These are phyloP conservation scores for Massariosphaeria phaeospora DNA, from an alignment of 495 filamentous ascomycete genomes.

Conservation along the genomic window DNA sequence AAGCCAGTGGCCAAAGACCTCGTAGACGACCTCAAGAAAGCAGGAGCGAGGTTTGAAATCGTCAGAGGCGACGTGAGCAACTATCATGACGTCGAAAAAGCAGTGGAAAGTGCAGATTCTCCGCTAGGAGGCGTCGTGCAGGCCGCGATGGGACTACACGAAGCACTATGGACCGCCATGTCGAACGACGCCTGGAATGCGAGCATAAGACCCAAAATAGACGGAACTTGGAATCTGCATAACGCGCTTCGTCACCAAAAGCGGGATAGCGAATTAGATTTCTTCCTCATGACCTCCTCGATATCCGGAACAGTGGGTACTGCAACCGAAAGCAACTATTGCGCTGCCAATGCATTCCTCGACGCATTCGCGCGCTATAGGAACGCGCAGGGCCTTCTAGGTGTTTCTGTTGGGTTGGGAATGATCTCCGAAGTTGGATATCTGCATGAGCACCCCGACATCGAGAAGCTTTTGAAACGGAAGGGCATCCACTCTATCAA, in stretches of 20 bases:
- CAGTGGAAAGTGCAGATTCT: not conserved
- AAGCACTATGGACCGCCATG: conserved; percentile 11
- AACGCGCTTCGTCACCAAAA: not conserved
- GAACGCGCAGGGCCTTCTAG: conserved; percentile 4
- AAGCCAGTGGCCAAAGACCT: not conserved
- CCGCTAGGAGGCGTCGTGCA: conserved; percentile 11
- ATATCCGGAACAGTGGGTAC: conserved; percentile 8
- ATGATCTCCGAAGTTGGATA: conserved; percentile 25
- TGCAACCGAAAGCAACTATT: conserved; percentile 24
- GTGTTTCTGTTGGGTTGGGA: conserved; percentile 22
- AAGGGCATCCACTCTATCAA: conserved; percentile 4
- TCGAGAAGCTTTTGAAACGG: not conserved
- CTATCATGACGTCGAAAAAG: not conserved
- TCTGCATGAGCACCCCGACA: conserved; percentile 5
- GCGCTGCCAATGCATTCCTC: conserved; percentile 27
- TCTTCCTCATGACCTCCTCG: conserved; percentile 25
- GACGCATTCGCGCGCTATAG: conserved; percentile 24
- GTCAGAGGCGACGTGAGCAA: conserved; percentile 6
- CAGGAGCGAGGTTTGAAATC: not conserved
- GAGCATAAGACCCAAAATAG: conserved; percentile 3
- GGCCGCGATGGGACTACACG: not conserved
- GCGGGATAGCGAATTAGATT: conserved; percentile 18
- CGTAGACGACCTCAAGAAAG: not conserved
- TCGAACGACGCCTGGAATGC: conserved; percentile 1
- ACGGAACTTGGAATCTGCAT: conserved; percentile 23